A percentile compares a stretch with the other conserved stretches of the same genome.
phyloP scores from a whole-genome alignment of 805 yeast species.

The Torulaspora gathmanii region DNA sequence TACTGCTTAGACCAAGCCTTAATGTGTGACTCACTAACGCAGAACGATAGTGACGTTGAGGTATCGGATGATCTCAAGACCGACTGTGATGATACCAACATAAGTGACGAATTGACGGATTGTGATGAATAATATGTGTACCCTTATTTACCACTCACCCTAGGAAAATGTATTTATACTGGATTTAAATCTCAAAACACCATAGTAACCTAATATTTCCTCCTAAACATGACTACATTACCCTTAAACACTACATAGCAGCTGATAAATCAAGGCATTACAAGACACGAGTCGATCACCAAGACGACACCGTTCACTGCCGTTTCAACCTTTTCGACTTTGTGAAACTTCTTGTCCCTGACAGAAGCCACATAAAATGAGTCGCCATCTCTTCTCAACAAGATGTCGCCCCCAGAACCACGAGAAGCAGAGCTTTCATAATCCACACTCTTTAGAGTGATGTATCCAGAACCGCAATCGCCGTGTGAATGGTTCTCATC shows the following conservation, averaged over 20 bases:
- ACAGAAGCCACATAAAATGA: conserved; percentile 35
- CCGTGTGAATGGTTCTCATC: conserved; percentile 11
- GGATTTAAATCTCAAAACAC: neutral
- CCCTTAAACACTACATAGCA: neutral
- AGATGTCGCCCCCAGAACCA: conserved; percentile 36
- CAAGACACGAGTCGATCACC: conserved; percentile 37
- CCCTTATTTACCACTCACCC: neutral
- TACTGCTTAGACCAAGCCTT: conserved; percentile 21
- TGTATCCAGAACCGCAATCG: conserved; percentile 5
- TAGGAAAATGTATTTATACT: neutral
- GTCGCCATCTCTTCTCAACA: conserved; percentile 37
- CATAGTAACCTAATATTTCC: neutral
- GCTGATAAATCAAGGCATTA: conserved; percentile 32
- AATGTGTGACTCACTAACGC: conserved; percentile 14
- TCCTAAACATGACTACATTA: neutral
- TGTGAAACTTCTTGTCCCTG: conserved; percentile 35
- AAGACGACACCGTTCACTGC: conserved; percentile 46
- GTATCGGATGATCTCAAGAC: conserved; percentile 11
- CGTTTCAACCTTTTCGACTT: conserved; percentile 35
- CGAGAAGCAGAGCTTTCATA: conserved; percentile 14
- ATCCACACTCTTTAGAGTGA: conserved; percentile 16
- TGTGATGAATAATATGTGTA: conserved; percentile 4
- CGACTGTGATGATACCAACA: conserved; percentile 14
- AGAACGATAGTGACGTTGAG: conserved; percentile 13
- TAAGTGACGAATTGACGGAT: conserved; percentile 5